Base-by-base conservation (phyloP, 2,329 filamentous ascomycete genomes). In the Pseudogymnoascus sp. region DNA sequence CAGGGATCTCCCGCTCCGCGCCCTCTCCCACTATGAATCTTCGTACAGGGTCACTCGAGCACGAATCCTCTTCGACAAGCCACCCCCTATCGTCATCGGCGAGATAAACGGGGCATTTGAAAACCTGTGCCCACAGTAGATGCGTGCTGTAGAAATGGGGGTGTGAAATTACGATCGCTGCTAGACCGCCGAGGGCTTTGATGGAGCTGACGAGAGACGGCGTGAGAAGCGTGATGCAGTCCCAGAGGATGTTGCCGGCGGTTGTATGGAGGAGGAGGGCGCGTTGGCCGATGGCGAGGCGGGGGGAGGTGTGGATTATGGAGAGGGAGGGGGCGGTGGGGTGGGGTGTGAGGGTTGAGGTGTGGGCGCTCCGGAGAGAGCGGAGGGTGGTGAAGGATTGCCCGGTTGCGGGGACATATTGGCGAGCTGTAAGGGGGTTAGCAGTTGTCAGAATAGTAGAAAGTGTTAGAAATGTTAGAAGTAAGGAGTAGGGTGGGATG, bases 101-200 rank as follows among this genome's bases (percentile, higher is more conserved):
- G 1, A 91, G 71, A 69, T 89, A 93, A 0, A 95, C 84, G 0
- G 85, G 86, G 69, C 89, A 92, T 4, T 76, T 68, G 68, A 95
- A 93, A 0, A 80, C 79, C 50, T 78, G 72, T 0, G 88, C 87
- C 90, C 91, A 96, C 68, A 88, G 83, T 0, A 89, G 74, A 73
- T 91, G 87, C 3, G 89, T 89, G 13, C 86, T 86, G 76, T 90
- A 95, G 76, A 90, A 96, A 73, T 96, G 91, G 62, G 91, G 91
- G 75, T 96, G 89, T 10, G 83, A 87, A 66, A 93, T 90, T 68
- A 86, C 85, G 53, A 95, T 92, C 0, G 87, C 89, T 35, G 78
- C 77, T 11, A 96, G 71, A 0, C 88, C 89, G 47, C 90, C 90
- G 6, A 86, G 78, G 0, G 71, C 72, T 5, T 82, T 78, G 69